These are phyloP conservation scores for Fusarium sp. DNA, from an alignment of 2,329 filamentous ascomycete genomes.

Conservation along the genomic window DNA sequence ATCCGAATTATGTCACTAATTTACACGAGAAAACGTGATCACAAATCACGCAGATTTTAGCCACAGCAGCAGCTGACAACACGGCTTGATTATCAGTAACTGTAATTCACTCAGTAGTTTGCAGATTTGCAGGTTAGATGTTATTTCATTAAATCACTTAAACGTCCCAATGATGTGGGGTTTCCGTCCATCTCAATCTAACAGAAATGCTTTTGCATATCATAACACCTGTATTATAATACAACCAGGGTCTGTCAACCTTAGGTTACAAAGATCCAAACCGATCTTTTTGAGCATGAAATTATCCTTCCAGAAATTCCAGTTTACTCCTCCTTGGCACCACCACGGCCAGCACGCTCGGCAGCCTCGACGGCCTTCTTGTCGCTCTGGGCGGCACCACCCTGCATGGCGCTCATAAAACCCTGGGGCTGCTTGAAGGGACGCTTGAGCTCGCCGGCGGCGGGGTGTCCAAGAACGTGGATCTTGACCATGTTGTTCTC, in stretches of 20 bases:
- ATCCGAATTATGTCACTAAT: conserved; percentile 47
- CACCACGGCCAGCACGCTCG: conserved; percentile 79
- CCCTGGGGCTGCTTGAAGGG: conserved; percentile 92
- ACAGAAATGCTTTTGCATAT: conserved; percentile 27
- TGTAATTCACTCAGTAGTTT: not conserved
- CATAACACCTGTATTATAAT: conserved; percentile 34
- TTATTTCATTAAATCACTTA: conserved; percentile 1
- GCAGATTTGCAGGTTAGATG: conserved; percentile 2
- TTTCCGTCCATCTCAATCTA: conserved; percentile 10
- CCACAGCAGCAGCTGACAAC: not conserved
- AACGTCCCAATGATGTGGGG: not conserved
- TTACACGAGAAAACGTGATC: conserved; percentile 52
- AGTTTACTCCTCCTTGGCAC: conserved; percentile 77
- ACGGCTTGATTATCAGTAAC: not conserved
- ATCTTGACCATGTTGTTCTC: conserved; percentile 98
- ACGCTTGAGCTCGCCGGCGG: conserved; percentile 90
- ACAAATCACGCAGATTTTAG: not conserved
- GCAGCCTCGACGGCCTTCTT: conserved; percentile 87
- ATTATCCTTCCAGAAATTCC: conserved; percentile 14
- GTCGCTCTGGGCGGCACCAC: conserved; percentile 85
- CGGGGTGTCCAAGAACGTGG: conserved; percentile 88
- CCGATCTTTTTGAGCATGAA: conserved; percentile 5
- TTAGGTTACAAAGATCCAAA: conserved; percentile 19
- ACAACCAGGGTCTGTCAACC: conserved; percentile 37
- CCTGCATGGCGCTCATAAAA: conserved; percentile 83